These are phyloP conservation scores for Lithospermum erythrorhizon DNA, from an alignment of 257 asterid genomes.

Conservation along the genomic window DNA sequence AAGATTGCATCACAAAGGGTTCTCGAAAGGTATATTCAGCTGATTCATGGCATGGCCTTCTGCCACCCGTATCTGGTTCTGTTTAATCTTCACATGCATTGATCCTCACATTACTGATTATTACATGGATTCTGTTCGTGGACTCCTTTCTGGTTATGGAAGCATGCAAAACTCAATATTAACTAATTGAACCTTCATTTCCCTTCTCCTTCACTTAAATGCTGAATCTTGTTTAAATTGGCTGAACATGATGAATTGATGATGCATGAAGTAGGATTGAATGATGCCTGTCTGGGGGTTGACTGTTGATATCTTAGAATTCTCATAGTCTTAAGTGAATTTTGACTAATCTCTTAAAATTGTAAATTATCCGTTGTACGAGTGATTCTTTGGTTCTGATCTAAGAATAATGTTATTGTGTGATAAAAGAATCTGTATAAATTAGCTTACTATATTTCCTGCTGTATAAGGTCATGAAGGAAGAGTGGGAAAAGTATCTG, in stretches of 20 bases:
- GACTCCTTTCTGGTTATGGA: background rate
- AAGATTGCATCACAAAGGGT: conserved; percentile 70
- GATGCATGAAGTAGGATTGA: too few species aligned
- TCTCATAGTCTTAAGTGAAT: too few species aligned
- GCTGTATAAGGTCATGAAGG: conserved; percentile 62
- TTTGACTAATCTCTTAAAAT: background rate
- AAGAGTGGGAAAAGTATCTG: conserved; percentile 91
- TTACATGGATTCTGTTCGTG: too few species aligned
- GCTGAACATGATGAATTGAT: too few species aligned
- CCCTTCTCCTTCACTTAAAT: too few species aligned
- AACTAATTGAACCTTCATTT: too few species aligned
- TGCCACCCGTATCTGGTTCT: background rate
- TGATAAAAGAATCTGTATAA: background rate
- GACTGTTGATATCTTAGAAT: too few species aligned
- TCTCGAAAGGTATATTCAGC: conserved; percentile 44
- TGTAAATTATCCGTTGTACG: background rate
- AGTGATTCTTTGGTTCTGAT: background rate
- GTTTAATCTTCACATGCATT: too few species aligned
- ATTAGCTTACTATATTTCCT: background rate
- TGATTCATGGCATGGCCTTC: background rate
- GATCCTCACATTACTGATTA: too few species aligned
- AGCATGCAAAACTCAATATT: too few species aligned
- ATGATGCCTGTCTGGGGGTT: too few species aligned
- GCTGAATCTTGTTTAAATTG: too few species aligned
- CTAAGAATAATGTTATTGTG: background rate